Conservation (phyloP, 495 filamentous ascomycete genomes). For the Penicillium paxilli region DNA sequence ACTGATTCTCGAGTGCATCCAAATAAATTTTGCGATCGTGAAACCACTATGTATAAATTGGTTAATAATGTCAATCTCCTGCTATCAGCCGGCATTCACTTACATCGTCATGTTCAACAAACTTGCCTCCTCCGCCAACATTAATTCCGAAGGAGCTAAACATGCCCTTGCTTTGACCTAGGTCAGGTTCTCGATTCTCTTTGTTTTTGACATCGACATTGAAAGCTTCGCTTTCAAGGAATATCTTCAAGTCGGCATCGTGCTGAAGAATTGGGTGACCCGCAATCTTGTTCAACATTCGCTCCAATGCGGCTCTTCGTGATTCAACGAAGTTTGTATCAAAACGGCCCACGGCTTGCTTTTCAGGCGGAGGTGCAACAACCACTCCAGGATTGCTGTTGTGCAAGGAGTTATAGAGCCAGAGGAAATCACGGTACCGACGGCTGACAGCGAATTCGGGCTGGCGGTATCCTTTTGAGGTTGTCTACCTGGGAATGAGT, state of each 20-base stretch:
- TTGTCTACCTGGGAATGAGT: conserved; percentile 57
- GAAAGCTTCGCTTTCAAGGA: conserved; percentile 93
- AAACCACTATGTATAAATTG: conserved; percentile 78
- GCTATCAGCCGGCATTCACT: conserved; percentile 31
- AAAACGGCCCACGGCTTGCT: conserved; percentile 94
- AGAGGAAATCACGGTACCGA: conserved; percentile 94
- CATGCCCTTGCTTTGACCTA: conserved; percentile 91
- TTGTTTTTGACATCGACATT: conserved; percentile 97
- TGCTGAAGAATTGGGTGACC: conserved; percentile 89
- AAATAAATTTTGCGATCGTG: conserved; percentile 93
- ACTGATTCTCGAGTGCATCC: conserved; percentile 90
- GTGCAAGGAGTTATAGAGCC: conserved; percentile 93
- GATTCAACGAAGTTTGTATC: conserved; percentile 97
- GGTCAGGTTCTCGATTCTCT: conserved; percentile 82
- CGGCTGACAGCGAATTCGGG: conserved; percentile 89
- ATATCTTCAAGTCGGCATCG: conserved; percentile 91
- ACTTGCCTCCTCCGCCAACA: conserved; percentile 75
- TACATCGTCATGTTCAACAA: conserved; percentile 97
- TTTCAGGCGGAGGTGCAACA: conserved; percentile 94
- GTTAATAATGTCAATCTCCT: neutral
- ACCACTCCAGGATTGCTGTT: conserved; percentile 93
- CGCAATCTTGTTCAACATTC: conserved; percentile 96
- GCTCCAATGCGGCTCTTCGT: conserved; percentile 82
- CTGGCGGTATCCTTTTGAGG: conserved; percentile 91
- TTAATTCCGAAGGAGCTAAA: conserved; percentile 79